A percentile compares a stretch with the other conserved stretches of the same genome.
Evolutionary conservation across 345 rosid genomes (phyloP).

Genomic region (Schrenkiella parvula): DNA sequence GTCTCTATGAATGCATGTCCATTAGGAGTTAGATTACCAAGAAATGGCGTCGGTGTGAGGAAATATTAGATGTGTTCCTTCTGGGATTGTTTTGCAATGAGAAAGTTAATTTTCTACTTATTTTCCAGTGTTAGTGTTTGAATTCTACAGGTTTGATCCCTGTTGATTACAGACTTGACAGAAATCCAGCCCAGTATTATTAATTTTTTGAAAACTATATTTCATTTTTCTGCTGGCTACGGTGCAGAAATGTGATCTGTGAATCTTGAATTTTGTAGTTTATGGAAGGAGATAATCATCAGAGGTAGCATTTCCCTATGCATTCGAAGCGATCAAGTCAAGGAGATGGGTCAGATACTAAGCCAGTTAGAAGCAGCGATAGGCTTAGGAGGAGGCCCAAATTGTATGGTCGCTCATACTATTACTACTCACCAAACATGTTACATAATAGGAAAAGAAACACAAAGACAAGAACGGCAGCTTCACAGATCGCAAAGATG

Average conservation of each 20-base stretch:
- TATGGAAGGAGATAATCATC: conserved; percentile 45
- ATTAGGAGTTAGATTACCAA: background rate
- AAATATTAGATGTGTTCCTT: background rate
- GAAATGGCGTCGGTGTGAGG: background rate
- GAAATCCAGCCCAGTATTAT: background rate
- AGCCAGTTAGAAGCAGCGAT: conserved; percentile 91
- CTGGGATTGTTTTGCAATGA: background rate
- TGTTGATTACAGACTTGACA: background rate
- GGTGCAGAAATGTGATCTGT: conserved; percentile 19
- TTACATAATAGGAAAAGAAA: conserved; percentile 64
- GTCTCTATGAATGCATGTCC: conserved; percentile 17
- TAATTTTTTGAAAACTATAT: background rate
- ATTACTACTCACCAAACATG: conserved; percentile 60
- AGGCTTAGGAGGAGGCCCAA: conserved; percentile 94
- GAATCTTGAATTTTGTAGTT: conserved; percentile 32
- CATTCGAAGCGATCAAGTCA: conserved; percentile 75
- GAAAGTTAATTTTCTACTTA: background rate
- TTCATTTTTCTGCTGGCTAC: background rate
- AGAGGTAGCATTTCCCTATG: conserved; percentile 58
- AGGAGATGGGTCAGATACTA: conserved; percentile 76
- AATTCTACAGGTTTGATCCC: background rate
- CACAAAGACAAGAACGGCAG: conserved; percentile 86
- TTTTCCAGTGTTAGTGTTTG: background rate
- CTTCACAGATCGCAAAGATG: conserved; percentile 89
- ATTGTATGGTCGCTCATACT: conserved; percentile 50